phyloP scores from a whole-genome alignment of 2,329 filamentous ascomycete genomes.

The Monilinia fructicola region DNA sequence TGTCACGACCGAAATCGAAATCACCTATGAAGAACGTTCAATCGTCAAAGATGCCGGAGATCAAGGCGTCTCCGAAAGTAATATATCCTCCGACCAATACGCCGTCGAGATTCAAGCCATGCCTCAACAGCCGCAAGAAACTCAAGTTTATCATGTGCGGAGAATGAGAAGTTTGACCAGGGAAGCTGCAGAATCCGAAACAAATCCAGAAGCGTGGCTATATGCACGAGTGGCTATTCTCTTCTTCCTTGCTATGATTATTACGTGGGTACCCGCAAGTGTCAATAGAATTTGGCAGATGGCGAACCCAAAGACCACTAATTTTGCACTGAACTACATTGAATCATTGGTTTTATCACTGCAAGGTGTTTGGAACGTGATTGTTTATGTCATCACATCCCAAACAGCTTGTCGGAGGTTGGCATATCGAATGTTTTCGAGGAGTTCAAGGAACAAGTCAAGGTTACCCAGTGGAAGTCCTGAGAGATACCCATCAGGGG shows the following conservation, averaged over 20 bases:
- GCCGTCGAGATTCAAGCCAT: conserved; percentile 24
- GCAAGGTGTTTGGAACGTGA: conserved; percentile 78
- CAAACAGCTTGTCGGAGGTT: conserved; percentile 46
- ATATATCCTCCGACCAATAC: not conserved
- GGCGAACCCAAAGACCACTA: conserved; percentile 6
- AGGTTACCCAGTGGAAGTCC: conserved; percentile 15
- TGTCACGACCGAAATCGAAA: conserved; percentile 26
- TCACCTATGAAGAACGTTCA: conserved; percentile 51
- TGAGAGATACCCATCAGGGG: conserved; percentile 17
- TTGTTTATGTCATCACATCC: conserved; percentile 71
- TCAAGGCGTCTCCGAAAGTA: conserved; percentile 28
- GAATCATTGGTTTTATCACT: conserved; percentile 41
- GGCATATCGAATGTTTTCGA: conserved; percentile 2
- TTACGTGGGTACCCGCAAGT: conserved; percentile 56
- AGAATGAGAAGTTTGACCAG: conserved; percentile 21
- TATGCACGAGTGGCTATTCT: conserved; percentile 68
- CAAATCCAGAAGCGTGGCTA: conserved; percentile 56
- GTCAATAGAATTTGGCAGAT: conserved; percentile 25
- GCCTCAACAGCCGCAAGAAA: conserved; percentile 19
- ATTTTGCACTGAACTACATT: conserved; percentile 25
- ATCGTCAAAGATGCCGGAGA: conserved; percentile 25
- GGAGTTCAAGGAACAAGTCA: conserved; percentile 12
- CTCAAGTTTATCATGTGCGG: conserved; percentile 7
- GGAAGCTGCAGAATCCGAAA: conserved; percentile 14
- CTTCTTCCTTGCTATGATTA: conserved; percentile 66